Percentiles rank a stretch among this genome's conserved stretches.
These are phyloP conservation scores for Neofusicoccum ribis DNA, from an alignment of 2,329 filamentous ascomycete genomes.

Conservation along the genomic window DNA sequence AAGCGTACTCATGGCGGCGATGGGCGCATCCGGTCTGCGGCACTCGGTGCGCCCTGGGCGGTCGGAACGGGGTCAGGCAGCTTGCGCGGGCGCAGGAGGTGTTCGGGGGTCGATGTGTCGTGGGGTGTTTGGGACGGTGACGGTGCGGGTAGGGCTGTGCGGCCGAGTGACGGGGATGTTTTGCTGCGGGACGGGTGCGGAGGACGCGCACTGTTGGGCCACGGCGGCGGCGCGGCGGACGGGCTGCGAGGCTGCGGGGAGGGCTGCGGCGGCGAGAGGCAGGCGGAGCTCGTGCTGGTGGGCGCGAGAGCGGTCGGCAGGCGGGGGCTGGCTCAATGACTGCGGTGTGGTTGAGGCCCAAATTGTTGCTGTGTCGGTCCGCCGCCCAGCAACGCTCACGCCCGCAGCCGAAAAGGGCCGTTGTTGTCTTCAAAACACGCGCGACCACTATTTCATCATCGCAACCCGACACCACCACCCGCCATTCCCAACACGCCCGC, in stretches of 20 bases:
- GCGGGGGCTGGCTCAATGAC: constrained; percentile 5
- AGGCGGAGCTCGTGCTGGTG: neutral
- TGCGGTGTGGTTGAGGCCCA: constrained; percentile 11
- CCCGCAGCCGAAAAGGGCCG: constrained; percentile 16
- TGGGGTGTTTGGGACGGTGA: constrained; percentile 15
- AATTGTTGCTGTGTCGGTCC: constrained; percentile 2
- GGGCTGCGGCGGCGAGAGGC: neutral
- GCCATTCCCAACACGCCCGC: neutral
- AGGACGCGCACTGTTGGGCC: neutral
- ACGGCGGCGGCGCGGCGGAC: neutral
- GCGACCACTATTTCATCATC: constrained; percentile 6
- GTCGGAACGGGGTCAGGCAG: constrained; percentile 4
- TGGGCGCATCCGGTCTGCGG: constrained; percentile 20
- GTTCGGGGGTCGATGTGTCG: constrained; percentile 11
- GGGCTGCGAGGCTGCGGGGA: neutral
- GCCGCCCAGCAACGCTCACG: constrained; percentile 16
- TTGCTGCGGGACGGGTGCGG: constrained; percentile 12
- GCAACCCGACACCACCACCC: neutral
- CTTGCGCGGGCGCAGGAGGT: constrained; percentile 9
- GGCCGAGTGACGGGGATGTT: constrained; percentile 12
- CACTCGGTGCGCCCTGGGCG: constrained; percentile 19
- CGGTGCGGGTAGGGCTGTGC: constrained; percentile 19
- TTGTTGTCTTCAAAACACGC: constrained; percentile 20
- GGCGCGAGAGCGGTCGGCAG: neutral
- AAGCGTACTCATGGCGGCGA: constrained; percentile 67